Conservation (phyloP, 441 rosid genomes). For the Melastoma candidum region DNA sequence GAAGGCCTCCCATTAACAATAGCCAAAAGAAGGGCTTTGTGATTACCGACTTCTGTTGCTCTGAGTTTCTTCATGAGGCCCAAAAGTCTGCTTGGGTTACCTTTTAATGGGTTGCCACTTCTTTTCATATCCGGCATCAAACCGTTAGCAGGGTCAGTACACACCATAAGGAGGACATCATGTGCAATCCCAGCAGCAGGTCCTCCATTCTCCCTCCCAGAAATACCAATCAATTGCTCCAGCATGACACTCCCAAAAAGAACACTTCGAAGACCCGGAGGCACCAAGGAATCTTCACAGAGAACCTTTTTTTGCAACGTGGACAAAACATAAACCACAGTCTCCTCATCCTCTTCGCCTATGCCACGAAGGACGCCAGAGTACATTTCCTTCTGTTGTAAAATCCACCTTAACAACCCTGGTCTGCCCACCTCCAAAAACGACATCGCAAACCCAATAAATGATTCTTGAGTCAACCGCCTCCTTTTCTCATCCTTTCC, state of each 20-base stretch:
- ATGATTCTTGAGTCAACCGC: conserved; percentile 54
- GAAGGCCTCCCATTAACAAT: conserved; percentile 60
- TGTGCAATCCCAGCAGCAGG: conserved; percentile 56
- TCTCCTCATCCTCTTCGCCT: conserved; percentile 60
- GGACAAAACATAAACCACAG: conserved; percentile 49
- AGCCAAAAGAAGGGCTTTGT: conserved; percentile 75
- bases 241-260: conserved; percentile 78
- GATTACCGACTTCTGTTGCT: conserved; percentile 56
- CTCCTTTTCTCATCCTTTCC: conserved; percentile 34
- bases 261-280: conserved; percentile 81
- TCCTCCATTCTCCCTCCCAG: conserved; percentile 53
- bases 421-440: conserved; percentile 88
- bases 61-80: conserved; percentile 79
- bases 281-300: conserved; percentile 58
- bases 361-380: conserved; percentile 71
- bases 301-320: conserved; percentile 55
- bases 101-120: conserved; percentile 43
- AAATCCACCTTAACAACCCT: conserved; percentile 60
- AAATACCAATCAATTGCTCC: conserved; percentile 62
- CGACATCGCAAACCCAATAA: conserved; percentile 76
- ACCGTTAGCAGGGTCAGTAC: conserved; percentile 84
- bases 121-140: conserved; percentile 76
- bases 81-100: conserved; percentile 64
- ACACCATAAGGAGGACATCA: conserved; percentile 51
- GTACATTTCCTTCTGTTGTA: conserved; percentile 84